phyloP scores from a whole-genome alignment of 2,329 filamentous ascomycete species.

The Emmonsiellopsis sp. region DNA sequence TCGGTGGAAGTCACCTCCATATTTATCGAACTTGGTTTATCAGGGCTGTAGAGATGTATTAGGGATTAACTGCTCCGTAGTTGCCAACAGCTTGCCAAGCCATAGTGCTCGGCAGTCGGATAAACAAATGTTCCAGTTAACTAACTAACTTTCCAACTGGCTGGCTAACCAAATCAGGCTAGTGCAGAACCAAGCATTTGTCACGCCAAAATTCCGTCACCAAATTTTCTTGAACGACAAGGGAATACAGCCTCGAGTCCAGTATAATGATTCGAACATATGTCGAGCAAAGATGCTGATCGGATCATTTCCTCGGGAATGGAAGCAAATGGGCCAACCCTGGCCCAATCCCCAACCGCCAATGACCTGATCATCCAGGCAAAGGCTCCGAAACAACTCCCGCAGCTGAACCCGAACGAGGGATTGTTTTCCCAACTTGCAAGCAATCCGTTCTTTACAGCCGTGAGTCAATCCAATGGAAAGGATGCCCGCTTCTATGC shows the following conservation, averaged over 20 bases:
- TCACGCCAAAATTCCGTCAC: neutral
- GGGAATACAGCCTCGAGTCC: neutral
- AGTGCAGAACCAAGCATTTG: no score
- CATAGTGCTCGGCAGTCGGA: no score
- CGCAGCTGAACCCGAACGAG: conserved; percentile 26
- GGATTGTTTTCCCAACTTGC: conserved; percentile 37
- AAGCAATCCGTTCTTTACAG: conserved; percentile 43
- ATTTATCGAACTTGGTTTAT: neutral
- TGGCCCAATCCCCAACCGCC: conserved; percentile 21
- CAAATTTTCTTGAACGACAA: neutral
- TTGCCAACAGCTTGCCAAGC: no score
- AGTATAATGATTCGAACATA: conserved; percentile 3
- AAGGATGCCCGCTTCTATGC: neutral
- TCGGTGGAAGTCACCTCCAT: neutral
- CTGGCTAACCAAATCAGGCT: no score
- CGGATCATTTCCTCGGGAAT: conserved; percentile 20
- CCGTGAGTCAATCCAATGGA: conserved; percentile 24
- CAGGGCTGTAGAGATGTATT: no score
- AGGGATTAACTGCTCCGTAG: no score
- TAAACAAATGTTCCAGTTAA: no score
- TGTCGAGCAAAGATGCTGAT: conserved; percentile 7
- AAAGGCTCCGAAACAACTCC: conserved; percentile 21
- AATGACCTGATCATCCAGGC: conserved; percentile 29
- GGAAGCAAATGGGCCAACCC: conserved; percentile 28
- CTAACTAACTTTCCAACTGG: no score